Percentiles rank a stretch among this genome's conserved stretches.
Conservation (phyloP, 495 filamentous ascomycete species). For the Lepidopterella palustris region DNA sequence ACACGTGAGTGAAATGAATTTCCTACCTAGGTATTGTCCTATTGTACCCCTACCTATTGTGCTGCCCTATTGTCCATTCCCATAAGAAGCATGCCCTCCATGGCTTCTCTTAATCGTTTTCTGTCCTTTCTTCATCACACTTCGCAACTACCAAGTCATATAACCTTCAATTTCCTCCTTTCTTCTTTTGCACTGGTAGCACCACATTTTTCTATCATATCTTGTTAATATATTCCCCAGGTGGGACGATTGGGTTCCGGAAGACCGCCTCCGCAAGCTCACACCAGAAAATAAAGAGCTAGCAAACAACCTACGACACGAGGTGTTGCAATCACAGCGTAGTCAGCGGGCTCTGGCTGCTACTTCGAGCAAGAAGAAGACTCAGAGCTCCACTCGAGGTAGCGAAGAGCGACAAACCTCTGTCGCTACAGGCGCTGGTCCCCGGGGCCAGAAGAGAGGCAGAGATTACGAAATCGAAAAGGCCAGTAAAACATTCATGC, state of each 20-base stretch:
- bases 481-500: constrained; percentile 45
- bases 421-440: constrained; percentile 47
- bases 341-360: constrained; percentile 20
- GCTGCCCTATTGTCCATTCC: no score
- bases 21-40: no score
- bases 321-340: constrained; percentile 50
- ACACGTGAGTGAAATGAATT: no score
- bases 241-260: constrained; percentile 98
- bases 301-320: constrained; percentile 57
- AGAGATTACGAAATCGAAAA: constrained; percentile 82
- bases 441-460: constrained; percentile 60
- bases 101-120: constrained; percentile 1
- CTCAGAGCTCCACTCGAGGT: constrained; percentile 62
- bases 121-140: no score
- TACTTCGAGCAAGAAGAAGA: constrained; percentile 52
- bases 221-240: constrained; percentile 35
- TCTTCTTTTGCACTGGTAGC: background rate
- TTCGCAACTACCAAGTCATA: no score
- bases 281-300: constrained; percentile 90
- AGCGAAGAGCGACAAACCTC: constrained; percentile 80
- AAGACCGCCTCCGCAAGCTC: constrained; percentile 89
- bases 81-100: background rate
- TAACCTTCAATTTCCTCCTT: background rate
- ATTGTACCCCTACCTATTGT: no score
- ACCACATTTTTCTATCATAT: background rate